Conservation (phyloP, 306 rosid genomes). For the Casuarina cunninghamiana region DNA sequence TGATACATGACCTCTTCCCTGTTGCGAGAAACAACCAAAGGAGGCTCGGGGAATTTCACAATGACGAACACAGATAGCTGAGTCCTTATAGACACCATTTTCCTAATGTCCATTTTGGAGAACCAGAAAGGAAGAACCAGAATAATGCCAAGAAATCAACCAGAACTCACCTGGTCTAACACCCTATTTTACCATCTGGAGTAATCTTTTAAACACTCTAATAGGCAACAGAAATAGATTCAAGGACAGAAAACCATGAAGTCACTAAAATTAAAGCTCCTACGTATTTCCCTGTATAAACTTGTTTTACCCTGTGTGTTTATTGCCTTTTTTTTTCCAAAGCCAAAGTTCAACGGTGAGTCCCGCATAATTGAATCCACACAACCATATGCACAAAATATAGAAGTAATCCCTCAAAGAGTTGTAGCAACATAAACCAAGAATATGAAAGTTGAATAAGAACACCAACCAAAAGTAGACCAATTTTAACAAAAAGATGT, state of each 20-base stretch:
- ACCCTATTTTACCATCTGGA: neutral
- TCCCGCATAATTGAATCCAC: neutral
- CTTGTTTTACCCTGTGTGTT: neutral
- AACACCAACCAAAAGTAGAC: slow-evolving; percentile 16
- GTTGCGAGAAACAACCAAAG: neutral
- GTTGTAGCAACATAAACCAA: neutral
- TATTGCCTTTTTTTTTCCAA: neutral
- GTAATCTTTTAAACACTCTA: neutral
- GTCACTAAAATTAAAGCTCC: neutral
- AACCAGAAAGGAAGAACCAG: neutral
- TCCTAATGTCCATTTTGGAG: neutral
- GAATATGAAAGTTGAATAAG: slow-evolving; percentile 6
- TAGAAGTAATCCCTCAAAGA: slow-evolving; percentile 8
- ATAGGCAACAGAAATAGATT: neutral
- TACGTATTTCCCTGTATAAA: neutral
- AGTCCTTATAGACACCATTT: neutral
- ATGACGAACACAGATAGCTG: neutral
- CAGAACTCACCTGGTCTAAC: neutral
- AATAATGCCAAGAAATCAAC: neutral
- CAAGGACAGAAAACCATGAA: neutral
- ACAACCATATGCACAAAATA: neutral
- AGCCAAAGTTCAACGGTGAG: neutral
- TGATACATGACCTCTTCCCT: neutral
- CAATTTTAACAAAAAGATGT: slow-evolving; percentile 7
- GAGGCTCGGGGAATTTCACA: neutral